Base-by-base conservation (phyloP, 2,329 filamentous ascomycete genomes). In the Raffaelea albimanens region DNA sequence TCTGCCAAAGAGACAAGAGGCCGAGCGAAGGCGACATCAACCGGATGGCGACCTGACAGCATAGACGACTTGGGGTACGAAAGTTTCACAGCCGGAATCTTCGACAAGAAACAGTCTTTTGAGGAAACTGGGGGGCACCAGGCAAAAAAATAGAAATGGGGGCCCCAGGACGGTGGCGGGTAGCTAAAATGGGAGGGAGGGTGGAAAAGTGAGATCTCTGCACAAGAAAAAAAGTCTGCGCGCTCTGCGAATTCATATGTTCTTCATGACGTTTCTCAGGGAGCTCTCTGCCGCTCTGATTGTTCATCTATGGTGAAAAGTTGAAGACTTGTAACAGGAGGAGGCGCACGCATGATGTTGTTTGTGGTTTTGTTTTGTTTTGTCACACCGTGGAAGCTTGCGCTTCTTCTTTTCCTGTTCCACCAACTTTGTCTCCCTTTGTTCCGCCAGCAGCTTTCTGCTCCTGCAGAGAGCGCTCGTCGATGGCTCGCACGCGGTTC, bases 401-500 rank as follows among this genome's bases (percentile, higher is more conserved):
- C 31, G 7, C 14, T 40, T 20, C 25, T 25, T 36, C 29, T 38
- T 50, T 16, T 46, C 53, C 43, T 43, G 44, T 39, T 49, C 39
- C 33, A 29, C 31, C 23, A 31, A 21, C 11, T 19, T 42, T 18
- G 18, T 40, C 23, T 39, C 19, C 43, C 21, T 21, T 34, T 47
- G 14, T 16, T 40, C 23, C 22, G 29, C n/a, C 21, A 40, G 20
- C 19, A 20, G 23, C 5, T 22, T 11, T 14, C 20, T 31, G 45
- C 33, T 48, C 47, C 46, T 41, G 49, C 38, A 41, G 52, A 54
- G 22, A 51, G 45, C 50, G 50, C 46, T 38, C 52, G 36, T 52
- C 52, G 22, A 95, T 72, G 45, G 70, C 74, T 58, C 81, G 78
- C 40, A 93, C 83, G 46, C 87, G 76, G 48, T 70, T 66, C 16